Base-by-base conservation (phyloP, 2,329 filamentous ascomycete species). In the Paecilomyces dactylethromorphus region DNA sequence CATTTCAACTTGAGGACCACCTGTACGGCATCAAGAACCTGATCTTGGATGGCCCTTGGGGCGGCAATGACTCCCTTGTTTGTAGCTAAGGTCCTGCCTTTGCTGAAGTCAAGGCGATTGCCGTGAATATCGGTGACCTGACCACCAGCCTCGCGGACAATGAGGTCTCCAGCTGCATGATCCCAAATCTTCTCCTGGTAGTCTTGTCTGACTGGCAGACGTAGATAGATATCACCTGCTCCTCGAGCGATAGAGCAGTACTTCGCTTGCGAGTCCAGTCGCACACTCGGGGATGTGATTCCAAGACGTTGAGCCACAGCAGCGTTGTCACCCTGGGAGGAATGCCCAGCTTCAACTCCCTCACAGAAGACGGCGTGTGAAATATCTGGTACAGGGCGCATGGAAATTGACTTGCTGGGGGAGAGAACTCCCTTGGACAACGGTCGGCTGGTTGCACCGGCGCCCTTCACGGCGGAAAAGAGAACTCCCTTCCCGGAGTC, bases 161-260 rank as follows among this genome's bases (percentile, higher is more conserved):
- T 92, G 60, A 99, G 78, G 69, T 96, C 92, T 49, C 94, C 94
- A 12, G 93, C 94, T 18, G 94, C 94, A 74, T 99, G 94, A 72
- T 99, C 94, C 94, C 94, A 99, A 66, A 99, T 99, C 85, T 99
- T 99, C 82, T 99, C 94, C 74, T 96, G 87, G 78, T 99, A 99
- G 57, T 88, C 87, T 66, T 88, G 89, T 72, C 85, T 89, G 29
- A 91, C 88, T 3, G 94, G 94, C 59, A 99, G 79, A 57, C 95
- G 85, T 59, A 99, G 83, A 78, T 99, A 99, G 64, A 99, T 87
- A 71, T 99, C 94, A 55, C 92, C 94, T 4, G 92, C 92, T 53
- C 94, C 94, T 63, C 94, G 84, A 35, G 94, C 94, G 72, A 99
- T 96, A 35, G 90, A 94, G 62, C 88, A 93, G 77, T 99, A 99